Evolutionary conservation across 805 yeast genomes (phyloP).

Genomic region (Nakazawaea holstii): DNA sequence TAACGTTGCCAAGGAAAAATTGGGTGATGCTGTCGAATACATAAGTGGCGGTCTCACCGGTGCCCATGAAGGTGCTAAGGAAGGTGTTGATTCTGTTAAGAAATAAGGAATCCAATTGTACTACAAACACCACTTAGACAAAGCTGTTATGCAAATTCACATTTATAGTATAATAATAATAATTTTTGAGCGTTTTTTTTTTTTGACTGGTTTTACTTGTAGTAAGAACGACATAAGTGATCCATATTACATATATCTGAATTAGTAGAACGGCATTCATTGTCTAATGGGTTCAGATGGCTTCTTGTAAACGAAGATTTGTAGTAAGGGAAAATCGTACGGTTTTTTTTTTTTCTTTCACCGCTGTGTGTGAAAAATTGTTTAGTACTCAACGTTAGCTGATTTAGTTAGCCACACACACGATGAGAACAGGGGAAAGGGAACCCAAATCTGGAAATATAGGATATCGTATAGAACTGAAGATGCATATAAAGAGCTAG

Average conservation of each 20-base stretch:
- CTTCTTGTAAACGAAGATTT: not conserved
- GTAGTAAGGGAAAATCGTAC: not conserved
- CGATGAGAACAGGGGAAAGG: not conserved
- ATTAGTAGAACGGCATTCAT: too few species aligned
- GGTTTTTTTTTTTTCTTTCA: not conserved
- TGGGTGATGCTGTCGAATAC: slow-evolving; percentile 51
- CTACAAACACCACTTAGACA: not conserved
- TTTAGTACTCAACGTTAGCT: not conserved
- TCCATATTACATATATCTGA: too few species aligned
- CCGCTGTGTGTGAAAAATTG: not conserved
- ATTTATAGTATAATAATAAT: too few species aligned
- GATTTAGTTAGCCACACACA: not conserved
- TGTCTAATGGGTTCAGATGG: too few species aligned
- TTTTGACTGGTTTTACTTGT: too few species aligned
- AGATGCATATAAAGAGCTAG: not conserved
- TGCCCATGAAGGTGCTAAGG: slow-evolving; percentile 46
- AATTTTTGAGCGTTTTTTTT: not conserved
- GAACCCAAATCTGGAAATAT: not conserved
- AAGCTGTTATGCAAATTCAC: not conserved
- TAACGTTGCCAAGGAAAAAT: slow-evolving; percentile 40
- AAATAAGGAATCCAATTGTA: not conserved
- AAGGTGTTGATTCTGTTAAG: slow-evolving; percentile 15
- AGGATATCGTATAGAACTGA: not conserved
- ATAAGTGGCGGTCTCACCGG: slow-evolving; percentile 49
- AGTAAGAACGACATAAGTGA: too few species aligned